Conservation (phyloP, 768 basidiomycete genomes). For the Boletus vermiculosoides region DNA sequence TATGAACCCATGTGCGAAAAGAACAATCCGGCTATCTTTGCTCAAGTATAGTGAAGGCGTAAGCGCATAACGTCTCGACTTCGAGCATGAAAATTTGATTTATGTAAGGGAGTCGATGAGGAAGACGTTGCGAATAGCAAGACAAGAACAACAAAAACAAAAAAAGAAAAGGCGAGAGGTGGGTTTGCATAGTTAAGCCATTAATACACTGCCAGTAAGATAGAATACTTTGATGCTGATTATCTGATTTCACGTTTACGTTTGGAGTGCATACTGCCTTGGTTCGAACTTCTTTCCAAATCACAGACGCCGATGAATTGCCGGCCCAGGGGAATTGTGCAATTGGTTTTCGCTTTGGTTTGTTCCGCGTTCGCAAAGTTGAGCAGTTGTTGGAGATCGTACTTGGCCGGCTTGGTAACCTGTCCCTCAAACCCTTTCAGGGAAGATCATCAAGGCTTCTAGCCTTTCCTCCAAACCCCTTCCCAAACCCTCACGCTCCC, state of each 20-base stretch:
- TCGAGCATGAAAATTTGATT: slow-evolving; percentile 5
- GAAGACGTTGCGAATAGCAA: not conserved
- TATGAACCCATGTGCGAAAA: not conserved
- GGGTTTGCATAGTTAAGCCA: slow-evolving; percentile 24
- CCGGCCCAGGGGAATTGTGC: not conserved
- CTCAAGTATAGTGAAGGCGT: not conserved
- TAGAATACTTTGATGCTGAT: slow-evolving; percentile 22
- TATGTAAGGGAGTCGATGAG: not conserved
- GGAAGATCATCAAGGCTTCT: slow-evolving; percentile 50
- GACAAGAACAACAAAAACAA: not conserved
- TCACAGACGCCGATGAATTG: not conserved
- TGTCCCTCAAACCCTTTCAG: slow-evolving; percentile 23
- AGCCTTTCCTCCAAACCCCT: slow-evolving; percentile 80
- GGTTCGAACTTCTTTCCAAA: not conserved
- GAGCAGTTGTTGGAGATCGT: not conserved
- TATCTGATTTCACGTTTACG: slow-evolving; percentile 16
- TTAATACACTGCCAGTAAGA: slow-evolving; percentile 28
- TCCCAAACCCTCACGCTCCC: slow-evolving; percentile 84
- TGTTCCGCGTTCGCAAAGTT: not conserved
- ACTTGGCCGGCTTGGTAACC: not conserved
- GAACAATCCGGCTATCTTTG: not conserved
- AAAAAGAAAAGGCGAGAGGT: not conserved
- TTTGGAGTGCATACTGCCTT: slow-evolving; percentile 3
- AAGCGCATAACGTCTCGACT: slow-evolving; percentile 6
- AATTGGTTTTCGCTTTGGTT: not conserved